Evolutionary conservation across 2,329 filamentous ascomycete species (phyloP).

Genomic region (Aspergillus ibericus): DNA sequence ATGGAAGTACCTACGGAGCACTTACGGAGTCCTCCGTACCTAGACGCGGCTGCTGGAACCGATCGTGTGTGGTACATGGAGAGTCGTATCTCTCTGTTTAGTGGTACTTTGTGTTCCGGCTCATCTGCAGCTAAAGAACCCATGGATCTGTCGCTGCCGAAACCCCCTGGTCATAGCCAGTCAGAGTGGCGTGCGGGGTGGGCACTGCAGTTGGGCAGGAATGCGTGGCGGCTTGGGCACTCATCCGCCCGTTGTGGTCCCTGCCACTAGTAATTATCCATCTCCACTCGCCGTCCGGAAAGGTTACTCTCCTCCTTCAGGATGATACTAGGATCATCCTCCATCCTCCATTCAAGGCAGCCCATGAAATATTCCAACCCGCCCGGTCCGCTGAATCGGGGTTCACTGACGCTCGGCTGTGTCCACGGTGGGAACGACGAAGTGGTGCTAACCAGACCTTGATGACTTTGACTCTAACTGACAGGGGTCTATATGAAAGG

Average conservation of each 20-base stretch:
- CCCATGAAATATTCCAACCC: slow-evolving; percentile 10
- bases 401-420: neutral
- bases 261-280: neutral
- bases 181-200: slow-evolving; percentile 1
- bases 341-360: neutral
- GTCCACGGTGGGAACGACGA: neutral
- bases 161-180: slow-evolving; percentile 1
- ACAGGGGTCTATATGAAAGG: neutral
- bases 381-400: slow-evolving; percentile 11
- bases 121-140: neutral
- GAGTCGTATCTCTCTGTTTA: neutral
- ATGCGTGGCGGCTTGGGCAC: slow-evolving; percentile 39
- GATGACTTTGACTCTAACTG: neutral
- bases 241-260: slow-evolving; percentile 10
- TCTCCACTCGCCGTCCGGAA: neutral
- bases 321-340: neutral
- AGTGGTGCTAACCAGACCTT: neutral
- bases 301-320: neutral
- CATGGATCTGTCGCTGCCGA: slow-evolving; percentile 1
- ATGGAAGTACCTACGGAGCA: neutral
- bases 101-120: neutral
- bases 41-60: neutral
- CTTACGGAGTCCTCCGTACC: neutral
- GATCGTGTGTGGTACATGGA: neutral
- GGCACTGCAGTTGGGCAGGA: slow-evolving; percentile 35